Percentiles rank a stretch among this genome's conserved stretches.
Evolutionary conservation across 768 basidiomycete genomes (phyloP).

Genomic region (Termitomyces sp.): DNA sequence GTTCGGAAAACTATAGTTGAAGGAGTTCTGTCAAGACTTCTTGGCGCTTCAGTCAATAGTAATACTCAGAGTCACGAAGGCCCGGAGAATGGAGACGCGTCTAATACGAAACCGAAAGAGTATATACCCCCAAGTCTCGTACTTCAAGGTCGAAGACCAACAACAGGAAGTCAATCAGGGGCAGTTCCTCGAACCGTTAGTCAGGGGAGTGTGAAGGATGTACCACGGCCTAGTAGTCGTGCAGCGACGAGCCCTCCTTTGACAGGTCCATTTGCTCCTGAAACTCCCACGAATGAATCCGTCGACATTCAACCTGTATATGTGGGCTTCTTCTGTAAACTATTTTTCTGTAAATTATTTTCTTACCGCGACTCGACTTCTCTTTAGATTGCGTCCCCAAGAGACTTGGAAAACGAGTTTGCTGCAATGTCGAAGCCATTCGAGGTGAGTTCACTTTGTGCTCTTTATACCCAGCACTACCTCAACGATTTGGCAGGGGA

Average conservation of each 20-base stretch:
- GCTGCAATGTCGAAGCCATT: constrained; percentile 74
- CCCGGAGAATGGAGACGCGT: constrained; percentile 55
- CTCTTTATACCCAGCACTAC: background rate
- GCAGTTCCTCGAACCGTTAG: constrained; percentile 44
- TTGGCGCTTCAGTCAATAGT: constrained; percentile 42
- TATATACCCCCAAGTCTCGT: constrained; percentile 77
- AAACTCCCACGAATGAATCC: constrained; percentile 36
- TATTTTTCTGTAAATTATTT: constrained; percentile 2
- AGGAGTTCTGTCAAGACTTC: constrained; percentile 64
- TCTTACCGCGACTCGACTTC: background rate
- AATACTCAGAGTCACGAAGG: constrained; percentile 50
- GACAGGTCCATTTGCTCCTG: constrained; percentile 32
- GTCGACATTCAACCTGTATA: constrained; percentile 62
- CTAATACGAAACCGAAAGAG: constrained; percentile 41
- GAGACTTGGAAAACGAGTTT: constrained; percentile 87
- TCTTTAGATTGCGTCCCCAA: constrained; percentile 71
- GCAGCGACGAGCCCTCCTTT: constrained; percentile 37
- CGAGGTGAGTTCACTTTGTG: constrained; percentile 49
- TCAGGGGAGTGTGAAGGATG: constrained; percentile 45
- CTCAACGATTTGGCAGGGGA: constrained; percentile 54
- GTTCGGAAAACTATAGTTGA: constrained; percentile 89
- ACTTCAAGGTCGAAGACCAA: constrained; percentile 51
- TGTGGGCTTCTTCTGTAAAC: constrained; percentile 41
- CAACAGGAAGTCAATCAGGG: constrained; percentile 31
- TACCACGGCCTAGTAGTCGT: constrained; percentile 59